Percentiles rank a stretch among this genome's conserved stretches.
These are phyloP conservation scores for Xylaria sp. DNA, from an alignment of 495 filamentous ascomycete species.

Conservation along the genomic window DNA sequence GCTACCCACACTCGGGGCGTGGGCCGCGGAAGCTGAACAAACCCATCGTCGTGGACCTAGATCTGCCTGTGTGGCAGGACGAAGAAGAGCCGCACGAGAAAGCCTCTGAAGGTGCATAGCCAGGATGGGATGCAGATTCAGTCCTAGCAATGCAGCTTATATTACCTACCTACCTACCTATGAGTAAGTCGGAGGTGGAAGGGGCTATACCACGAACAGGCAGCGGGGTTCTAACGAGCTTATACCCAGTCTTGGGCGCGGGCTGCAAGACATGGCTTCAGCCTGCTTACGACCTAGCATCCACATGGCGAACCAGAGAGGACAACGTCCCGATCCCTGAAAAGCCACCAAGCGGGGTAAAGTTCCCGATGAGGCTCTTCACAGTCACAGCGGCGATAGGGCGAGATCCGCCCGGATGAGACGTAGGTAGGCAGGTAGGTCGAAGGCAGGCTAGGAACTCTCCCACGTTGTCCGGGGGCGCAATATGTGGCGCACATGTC, in stretches of 20 bases:
- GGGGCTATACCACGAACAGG: background rate
- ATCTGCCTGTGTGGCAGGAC: constrained; percentile 65
- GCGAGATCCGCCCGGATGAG: background rate
- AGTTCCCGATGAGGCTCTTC: constrained; percentile 22
- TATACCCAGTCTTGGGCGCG: background rate
- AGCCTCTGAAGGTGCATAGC: background rate
- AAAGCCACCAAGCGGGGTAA: constrained; percentile 29
- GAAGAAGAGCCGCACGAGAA: constrained; percentile 14
- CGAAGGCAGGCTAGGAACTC: background rate
- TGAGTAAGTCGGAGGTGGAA: background rate
- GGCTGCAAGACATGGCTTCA: background rate
- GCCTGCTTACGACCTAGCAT: background rate
- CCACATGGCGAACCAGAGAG: constrained; percentile 15
- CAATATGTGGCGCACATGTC: background rate
- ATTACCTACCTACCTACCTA: no score
- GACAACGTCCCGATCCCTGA: background rate
- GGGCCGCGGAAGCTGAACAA: constrained; percentile 69
- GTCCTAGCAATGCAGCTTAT: background rate
- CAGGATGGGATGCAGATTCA: background rate
- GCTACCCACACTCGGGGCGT: constrained; percentile 64
- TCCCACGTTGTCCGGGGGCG: background rate
- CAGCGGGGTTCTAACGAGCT: background rate
- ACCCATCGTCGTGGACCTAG: constrained; percentile 79
- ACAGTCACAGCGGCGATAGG: background rate
- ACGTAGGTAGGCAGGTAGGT: background rate